A percentile compares a stretch with the other conserved stretches of the same genome.
Conservation (phyloP, 2,329 filamentous ascomycete species). For the Acarospora socialis region DNA sequence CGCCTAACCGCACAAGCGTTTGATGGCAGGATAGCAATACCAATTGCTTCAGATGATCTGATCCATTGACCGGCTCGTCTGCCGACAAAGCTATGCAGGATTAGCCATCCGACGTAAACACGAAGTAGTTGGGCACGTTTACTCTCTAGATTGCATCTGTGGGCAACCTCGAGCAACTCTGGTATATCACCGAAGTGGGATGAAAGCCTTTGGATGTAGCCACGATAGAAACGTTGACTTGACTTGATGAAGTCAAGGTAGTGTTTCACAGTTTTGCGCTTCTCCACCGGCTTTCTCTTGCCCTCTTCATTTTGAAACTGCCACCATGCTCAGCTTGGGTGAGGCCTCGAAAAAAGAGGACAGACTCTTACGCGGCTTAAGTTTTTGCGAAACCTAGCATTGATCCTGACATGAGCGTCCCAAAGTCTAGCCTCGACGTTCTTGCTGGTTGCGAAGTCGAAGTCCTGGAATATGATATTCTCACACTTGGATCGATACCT, state of each 20-base stretch:
- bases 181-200: conserved; percentile 41
- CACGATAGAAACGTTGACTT: conserved; percentile 76
- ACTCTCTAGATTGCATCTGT: conserved; percentile 35
- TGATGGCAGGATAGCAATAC: conserved; percentile 65
- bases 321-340: conserved; percentile 2
- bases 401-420: conserved; percentile 64
- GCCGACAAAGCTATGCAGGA: conserved; percentile 33
- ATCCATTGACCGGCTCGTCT: conserved; percentile 31
- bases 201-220: conserved; percentile 65
- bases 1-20: conserved; percentile 74
- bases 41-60: conserved; percentile 38
- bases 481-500: conserved; percentile 62
- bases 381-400: conserved; percentile 60
- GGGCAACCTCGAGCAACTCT: conserved; percentile 44
- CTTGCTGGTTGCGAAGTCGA: conserved; percentile 24
- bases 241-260: conserved; percentile 78
- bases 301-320: conserved; percentile 36
- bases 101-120: conserved; percentile 7
- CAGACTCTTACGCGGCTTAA: conserved; percentile 38
- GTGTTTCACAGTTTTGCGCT: conserved; percentile 65
- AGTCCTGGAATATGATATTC: conserved; percentile 55
- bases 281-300: conserved; percentile 44
- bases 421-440: conserved; percentile 61
- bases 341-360: neutral
- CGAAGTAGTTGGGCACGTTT: conserved; percentile 14